Evolutionary conservation across 148 eudicot genomes (phyloP).

Genomic region (Silene latifolia): DNA sequence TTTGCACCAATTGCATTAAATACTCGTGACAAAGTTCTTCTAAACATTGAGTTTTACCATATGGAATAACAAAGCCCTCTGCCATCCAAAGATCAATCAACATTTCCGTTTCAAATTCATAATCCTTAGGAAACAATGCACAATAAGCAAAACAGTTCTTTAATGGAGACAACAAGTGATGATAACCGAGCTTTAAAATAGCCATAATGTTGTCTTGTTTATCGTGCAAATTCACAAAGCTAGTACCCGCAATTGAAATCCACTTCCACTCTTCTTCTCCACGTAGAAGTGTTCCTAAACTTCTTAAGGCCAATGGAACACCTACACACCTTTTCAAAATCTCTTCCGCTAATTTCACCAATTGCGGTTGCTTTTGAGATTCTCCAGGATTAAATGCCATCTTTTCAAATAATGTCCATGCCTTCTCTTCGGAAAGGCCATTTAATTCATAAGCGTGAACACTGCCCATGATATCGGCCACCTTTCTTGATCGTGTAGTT

Average conservation of each 20-base stretch:
- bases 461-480: too few relatives aligned
- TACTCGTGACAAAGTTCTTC: too few relatives aligned
- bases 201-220: not conserved
- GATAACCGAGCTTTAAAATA: slow-evolving; percentile 27
- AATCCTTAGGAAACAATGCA: slow-evolving; percentile 27
- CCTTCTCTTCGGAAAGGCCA: slow-evolving; percentile 12
- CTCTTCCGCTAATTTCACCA: slow-evolving; percentile 15
- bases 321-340: slow-evolving; percentile 24
- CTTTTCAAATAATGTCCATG: slow-evolving; percentile 17
- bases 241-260: too few relatives aligned
- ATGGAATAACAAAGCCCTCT: not conserved
- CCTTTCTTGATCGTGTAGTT: too few relatives aligned
- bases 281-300: slow-evolving; percentile 20
- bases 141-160: slow-evolving; percentile 34
- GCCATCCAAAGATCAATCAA: not conserved
- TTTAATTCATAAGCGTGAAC: too few relatives aligned
- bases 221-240: not conserved
- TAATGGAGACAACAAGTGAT: slow-evolving; percentile 8
- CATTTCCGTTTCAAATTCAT: too few relatives aligned
- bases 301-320: slow-evolving; percentile 24
- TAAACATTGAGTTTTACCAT: too few relatives aligned
- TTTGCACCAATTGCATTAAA: too few relatives aligned
- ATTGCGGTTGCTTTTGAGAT: not conserved
- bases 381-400: not conserved
- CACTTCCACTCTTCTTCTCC: too few relatives aligned